These are phyloP conservation scores for Carex arenaria DNA, from an alignment of 202 grass and related monocot species.

Conservation along the genomic window DNA sequence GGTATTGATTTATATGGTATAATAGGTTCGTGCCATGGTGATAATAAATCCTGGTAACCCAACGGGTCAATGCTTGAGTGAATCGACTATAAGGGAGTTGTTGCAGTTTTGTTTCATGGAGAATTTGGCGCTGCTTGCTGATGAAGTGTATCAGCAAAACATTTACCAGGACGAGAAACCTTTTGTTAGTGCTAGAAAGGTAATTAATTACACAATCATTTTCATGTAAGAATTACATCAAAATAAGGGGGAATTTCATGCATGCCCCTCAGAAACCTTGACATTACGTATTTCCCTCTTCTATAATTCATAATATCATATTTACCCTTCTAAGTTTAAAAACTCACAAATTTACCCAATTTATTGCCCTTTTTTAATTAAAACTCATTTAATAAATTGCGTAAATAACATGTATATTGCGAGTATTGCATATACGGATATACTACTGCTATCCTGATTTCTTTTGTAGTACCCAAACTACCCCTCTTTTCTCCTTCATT, in stretches of 20 bases:
- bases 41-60: conserved; percentile 99
- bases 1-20: conserved; percentile 4
- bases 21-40: conserved; percentile 94
- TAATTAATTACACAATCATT: conserved; percentile 29
- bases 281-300: too few relatives aligned
- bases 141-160: conserved; percentile 99
- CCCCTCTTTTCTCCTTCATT: conserved; percentile 3
- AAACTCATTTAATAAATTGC: too few relatives aligned
- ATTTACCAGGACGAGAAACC: conserved; percentile 94
- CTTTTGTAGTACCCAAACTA: conserved; percentile 2
- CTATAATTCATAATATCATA: background rate
- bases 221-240: too few relatives aligned
- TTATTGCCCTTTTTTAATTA: too few relatives aligned
- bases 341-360: too few relatives aligned
- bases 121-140: conserved; percentile 85
- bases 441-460: background rate
- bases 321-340: too few relatives aligned
- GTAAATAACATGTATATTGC: background rate
- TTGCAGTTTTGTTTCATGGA: conserved; percentile 78
- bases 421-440: background rate
- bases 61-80: conserved; percentile 93
- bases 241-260: too few relatives aligned
- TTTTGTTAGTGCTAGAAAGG: conserved; percentile 92
- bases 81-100: conserved; percentile 73
- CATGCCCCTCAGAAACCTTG: too few relatives aligned